Evolutionary conservation across 2,329 filamentous ascomycete species (phyloP), one percentile per base, ranked within the genome.

Genomic region (Beauveria sp.): DNA sequence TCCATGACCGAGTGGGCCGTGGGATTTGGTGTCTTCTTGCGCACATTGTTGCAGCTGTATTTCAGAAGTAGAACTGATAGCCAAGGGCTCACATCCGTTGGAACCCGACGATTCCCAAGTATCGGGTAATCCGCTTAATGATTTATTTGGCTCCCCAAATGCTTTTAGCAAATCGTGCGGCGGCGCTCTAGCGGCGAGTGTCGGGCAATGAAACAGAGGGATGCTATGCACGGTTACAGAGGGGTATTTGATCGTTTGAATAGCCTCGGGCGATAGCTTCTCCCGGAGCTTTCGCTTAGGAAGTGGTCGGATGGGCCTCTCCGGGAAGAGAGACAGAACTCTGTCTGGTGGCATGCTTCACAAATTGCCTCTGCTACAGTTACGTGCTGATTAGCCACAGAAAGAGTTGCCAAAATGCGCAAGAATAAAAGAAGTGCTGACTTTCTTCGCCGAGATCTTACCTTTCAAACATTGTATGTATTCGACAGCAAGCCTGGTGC

Each of bases 301-400:
- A 64, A 99, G 79, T 62, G 95, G 95, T 71, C 92, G 88, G 73
- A 99, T 99, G 64, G 93, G 89, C 75, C 95, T 88, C 72, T 96
- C 90, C 67, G 91, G 91, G 73, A 90, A 96, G 70, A 91, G 81
- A 63, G 89, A 86, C 64, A 91, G 95, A 66, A 87, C 82, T 63
- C 89, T 88, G 79, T 96, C 91, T 66, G 86, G 79, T 70, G 84
- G 85, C 83, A 88, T 87, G 62, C 73, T 82, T 70, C 74, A 34
- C 74, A 74, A 73, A 72, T 76, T n/a, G 20, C 16, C 10, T 42
- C 34, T 61, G 18, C 22, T 48, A 10, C n/a, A 48, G 7, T 26
- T 45, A 20, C 12, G 20, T 9, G 20, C 14, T 26, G 4, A 68
- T 75, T 71, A 74, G 72, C 70, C 69, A 60, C 60, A 68, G 54